A percentile compares a stretch with the other conserved stretches of the same genome.
Conservation (phyloP, 2,329 filamentous ascomycete species). For the Raffaelea arxii region DNA sequence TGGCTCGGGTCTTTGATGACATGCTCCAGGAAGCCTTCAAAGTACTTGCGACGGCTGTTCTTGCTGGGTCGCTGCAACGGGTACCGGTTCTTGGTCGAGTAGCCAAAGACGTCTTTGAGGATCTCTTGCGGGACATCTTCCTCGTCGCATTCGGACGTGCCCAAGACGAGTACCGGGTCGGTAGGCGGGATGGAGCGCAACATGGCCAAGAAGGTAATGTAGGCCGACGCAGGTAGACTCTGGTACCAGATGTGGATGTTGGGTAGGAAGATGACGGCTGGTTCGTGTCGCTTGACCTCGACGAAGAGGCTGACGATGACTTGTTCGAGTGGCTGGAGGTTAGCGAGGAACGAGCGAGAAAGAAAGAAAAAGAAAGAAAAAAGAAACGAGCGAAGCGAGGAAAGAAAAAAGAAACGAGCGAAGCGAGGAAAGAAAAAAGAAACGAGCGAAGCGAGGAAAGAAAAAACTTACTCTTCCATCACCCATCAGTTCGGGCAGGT, state of each 20-base stretch:
- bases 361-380: neutral
- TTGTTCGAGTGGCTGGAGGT: slow-evolving; percentile 60
- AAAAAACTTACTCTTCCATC: slow-evolving; percentile 58
- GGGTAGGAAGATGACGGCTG: slow-evolving; percentile 90
- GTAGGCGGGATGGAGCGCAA: slow-evolving; percentile 77
- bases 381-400: too few relatives aligned
- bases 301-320: slow-evolving; percentile 84
- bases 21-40: slow-evolving; percentile 62
- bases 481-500: slow-evolving; percentile 75
- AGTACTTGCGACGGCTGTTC: slow-evolving; percentile 70
- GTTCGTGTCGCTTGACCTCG: slow-evolving; percentile 88
- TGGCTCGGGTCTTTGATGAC: slow-evolving; percentile 75
- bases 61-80: slow-evolving; percentile 57
- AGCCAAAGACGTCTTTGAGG: slow-evolving; percentile 74
- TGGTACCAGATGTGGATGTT: slow-evolving; percentile 82
- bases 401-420: too few relatives aligned
- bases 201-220: slow-evolving; percentile 76
- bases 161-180: slow-evolving; percentile 80
- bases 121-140: slow-evolving; percentile 53
- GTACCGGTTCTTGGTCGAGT: slow-evolving; percentile 68
- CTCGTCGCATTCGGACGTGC: slow-evolving; percentile 65
- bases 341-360: too few relatives aligned
- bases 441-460: too few relatives aligned
- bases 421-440: too few relatives aligned
- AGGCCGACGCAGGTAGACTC: slow-evolving; percentile 49